Evolutionary conservation across 192 early-diverging fungal species (phyloP).

Genomic region (Dimargaris verticillata): DNA sequence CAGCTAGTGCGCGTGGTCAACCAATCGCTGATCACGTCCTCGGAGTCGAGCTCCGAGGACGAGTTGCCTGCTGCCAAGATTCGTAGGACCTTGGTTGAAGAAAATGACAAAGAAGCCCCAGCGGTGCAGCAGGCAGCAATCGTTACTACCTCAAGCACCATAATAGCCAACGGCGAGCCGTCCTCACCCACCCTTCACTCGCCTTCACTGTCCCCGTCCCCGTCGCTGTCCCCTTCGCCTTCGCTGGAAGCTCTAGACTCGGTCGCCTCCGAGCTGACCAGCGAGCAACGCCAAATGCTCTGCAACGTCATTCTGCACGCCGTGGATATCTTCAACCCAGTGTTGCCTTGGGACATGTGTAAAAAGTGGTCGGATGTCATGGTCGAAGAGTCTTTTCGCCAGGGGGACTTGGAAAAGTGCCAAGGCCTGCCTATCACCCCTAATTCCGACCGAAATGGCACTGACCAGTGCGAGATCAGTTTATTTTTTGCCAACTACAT

Average conservation of each 20-base stretch:
- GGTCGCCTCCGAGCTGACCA: conserved; percentile 12
- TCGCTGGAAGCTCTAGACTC: conserved; percentile 11
- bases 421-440: conserved; percentile 65
- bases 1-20: conserved; percentile 21
- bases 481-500: conserved; percentile 77
- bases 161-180: background rate
- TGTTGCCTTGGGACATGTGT: conserved; percentile 68
- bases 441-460: conserved; percentile 67
- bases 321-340: conserved; percentile 78
- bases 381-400: conserved; percentile 69
- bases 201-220: conserved; percentile 1
- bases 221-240: conserved; percentile 4
- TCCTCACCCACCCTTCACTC: conserved; percentile 7
- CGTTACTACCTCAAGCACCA: background rate
- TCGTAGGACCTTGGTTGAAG: conserved; percentile 12
- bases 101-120: conserved; percentile 11
- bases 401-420: conserved; percentile 69
- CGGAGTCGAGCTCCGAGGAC: conserved; percentile 14
- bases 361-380: conserved; percentile 82
- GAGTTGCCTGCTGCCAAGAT: conserved; percentile 5
- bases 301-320: conserved; percentile 65
- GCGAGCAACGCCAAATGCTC: conserved; percentile 39
- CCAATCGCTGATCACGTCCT: conserved; percentile 11
- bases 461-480: conserved; percentile 54
- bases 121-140: background rate